Evolutionary conservation across 495 filamentous ascomycete species (phyloP).

Genomic region (Trichoderma orchidacearum): DNA sequence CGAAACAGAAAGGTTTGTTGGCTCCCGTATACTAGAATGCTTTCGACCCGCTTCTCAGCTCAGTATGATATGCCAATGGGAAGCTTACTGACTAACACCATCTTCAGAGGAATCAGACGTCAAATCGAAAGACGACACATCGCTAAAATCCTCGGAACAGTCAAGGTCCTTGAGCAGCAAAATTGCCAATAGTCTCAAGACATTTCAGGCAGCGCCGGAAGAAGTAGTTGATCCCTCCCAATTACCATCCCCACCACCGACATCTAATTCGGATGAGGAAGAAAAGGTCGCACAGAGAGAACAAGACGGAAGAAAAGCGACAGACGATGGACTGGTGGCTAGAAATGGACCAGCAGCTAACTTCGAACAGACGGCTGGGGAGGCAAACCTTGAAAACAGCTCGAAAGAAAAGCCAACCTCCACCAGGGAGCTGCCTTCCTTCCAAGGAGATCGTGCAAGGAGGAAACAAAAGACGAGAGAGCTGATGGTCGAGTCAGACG

Average conservation of each 20-base stretch:
- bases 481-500: not conserved
- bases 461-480: not conserved
- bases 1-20: conserved; percentile 12
- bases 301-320: conserved; percentile 34
- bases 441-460: not conserved
- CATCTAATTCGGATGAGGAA: conserved; percentile 29
- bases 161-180: conserved; percentile 32
- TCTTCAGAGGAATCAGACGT: not conserved
- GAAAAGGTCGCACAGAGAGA: conserved; percentile 45
- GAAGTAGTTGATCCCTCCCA: conserved; percentile 14
- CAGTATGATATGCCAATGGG: too few species aligned
- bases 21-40: not conserved
- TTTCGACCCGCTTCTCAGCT: too few species aligned
- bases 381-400: not conserved
- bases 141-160: conserved; percentile 19
- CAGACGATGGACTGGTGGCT: not conserved
- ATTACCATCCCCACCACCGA: conserved; percentile 13
- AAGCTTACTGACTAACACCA: not conserved
- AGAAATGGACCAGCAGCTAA: not conserved
- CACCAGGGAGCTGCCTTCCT: conserved; percentile 16
- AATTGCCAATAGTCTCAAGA: conserved; percentile 36
- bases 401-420: conserved; percentile 15
- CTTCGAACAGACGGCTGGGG: not conserved
- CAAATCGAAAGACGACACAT: conserved; percentile 8
- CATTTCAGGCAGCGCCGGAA: conserved; percentile 32